Evolutionary conservation across 345 rosid species (phyloP), one percentile per base, ranked within the genome.

Genomic region (Anastatica hierochuntica): DNA sequence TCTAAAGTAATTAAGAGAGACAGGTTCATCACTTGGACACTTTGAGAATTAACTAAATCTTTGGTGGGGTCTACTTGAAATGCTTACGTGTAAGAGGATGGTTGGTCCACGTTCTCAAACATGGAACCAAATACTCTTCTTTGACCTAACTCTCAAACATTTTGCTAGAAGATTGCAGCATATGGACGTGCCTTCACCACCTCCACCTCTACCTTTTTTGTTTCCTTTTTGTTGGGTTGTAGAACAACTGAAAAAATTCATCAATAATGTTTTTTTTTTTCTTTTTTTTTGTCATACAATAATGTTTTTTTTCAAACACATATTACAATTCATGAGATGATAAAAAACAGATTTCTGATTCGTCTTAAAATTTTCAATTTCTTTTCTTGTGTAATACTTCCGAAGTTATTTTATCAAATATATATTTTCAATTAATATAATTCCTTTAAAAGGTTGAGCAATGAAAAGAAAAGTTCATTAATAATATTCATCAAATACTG

Each of bases 141-240:
- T 61, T 20, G 48, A 14, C n/a, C 10, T 14, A 35, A 49, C 51
- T 48, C 49, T 6, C 12, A 14, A 31, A 31, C 10, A 9, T 5
- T 9, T 31, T 3, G n/a, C n/a, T n/a, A 40, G 11, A 35, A 48
- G 58, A 56, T 61, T 27, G 38, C 48, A 54, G 49, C n/a, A n/a
- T 64, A 58, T n/a, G n/a, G 81, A 76, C 87, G 83, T 74, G 83
- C 73, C 6, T 69, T 53, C 64, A 58, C 77, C 40, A 55, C 67
- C 64, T 67, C 74, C 79, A 53, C 58, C 50, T 58, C 59, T 19
- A 20, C 42, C 48, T 40, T 12, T 45, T 43, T 1, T 26, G 35
- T 49, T 24, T 43, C 49, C 10, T 14, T 29, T 43, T 51, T 40
- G 10, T 14, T 49, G 41, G 58, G 35, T 60, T 9, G 29, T 26